phyloP scores from a whole-genome alignment of 345 rosid genomes.

The Salix koriyanagi region DNA sequence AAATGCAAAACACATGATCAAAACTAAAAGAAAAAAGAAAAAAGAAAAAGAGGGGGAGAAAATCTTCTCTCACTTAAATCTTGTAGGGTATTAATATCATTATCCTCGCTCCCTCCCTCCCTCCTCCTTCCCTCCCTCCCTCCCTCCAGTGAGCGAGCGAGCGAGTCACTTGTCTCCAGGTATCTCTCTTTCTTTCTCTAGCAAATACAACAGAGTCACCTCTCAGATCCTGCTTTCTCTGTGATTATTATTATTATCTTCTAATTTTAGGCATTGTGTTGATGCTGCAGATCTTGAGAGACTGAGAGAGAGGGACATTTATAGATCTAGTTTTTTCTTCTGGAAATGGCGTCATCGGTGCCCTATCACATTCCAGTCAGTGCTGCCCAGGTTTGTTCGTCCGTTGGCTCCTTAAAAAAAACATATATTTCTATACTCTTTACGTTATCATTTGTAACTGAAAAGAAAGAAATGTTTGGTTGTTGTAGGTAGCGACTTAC shows the following conservation, averaged over 20 bases:
- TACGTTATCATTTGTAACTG: not conserved
- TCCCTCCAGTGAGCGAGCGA: not conserved
- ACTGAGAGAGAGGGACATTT: not conserved
- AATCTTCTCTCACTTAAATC: constrained; percentile 27
- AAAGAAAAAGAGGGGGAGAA: constrained; percentile 17
- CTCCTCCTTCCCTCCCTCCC: not conserved
- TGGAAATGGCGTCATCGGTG: constrained; percentile 34
- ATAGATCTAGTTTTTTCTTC: constrained; percentile 22
- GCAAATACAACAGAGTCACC: not conserved
- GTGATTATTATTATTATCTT: too few relatives aligned
- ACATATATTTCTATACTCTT: not conserved
- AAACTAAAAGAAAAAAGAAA: not conserved
- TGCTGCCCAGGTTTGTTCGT: constrained; percentile 40
- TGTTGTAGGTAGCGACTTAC: constrained; percentile 44
- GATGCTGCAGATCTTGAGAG: constrained; percentile 11
- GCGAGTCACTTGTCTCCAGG: not conserved
- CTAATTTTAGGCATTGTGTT: not conserved
- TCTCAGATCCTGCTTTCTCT: constrained; percentile 1
- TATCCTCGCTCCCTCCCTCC: not conserved
- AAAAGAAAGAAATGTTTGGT: not conserved
- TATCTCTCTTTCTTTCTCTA: not conserved
- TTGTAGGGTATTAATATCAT: constrained; percentile 8
- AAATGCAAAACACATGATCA: not conserved
- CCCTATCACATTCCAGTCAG: constrained; percentile 36
- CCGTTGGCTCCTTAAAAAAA: not conserved